Evolutionary conservation across 2,329 filamentous ascomycete species (phyloP), one percentile per base, ranked within the genome.

Genomic region (Xylaria polymorpha): DNA sequence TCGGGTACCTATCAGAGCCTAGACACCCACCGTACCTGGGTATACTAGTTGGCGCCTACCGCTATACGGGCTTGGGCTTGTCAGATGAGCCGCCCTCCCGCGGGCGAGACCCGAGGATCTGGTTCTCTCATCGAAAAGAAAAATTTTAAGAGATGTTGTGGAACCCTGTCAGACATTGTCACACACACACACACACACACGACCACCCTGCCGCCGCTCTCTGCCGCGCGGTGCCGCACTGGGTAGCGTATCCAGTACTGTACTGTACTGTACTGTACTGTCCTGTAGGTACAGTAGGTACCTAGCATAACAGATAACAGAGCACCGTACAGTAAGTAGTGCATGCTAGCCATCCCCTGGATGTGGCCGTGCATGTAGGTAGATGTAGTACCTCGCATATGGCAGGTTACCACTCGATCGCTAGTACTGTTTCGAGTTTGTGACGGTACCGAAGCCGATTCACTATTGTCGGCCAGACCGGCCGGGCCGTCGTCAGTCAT

Each of bases 71-170:
- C n/a, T n/a, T n/a, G n/a, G n/a, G 57, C 53, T 39, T 68, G 61
- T 64, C 62, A 65, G 61, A 65, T 48, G 56, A 50, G 61, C 62
- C 58, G 62, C 62, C 18, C 37, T 58, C 39, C 66, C 56, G 56
- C 22, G 44, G 35, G 50, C 32, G 41, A 48, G 67, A 69, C 67
- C 67, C 67, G 55, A 55, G 58, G 53, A 67, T 69, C 63, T 66
- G 67, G 67, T 55, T 69, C 67, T 37, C 25, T 32, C 67, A 66
- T 66, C 32, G 39, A 66, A 29, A 29, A 37, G 35, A 37, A 63
- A 66, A 62, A 14, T 55, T 66, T 66, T 57, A 37, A 37, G 14
- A 32, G 35, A 20, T 66, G 63, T 41, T 14, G 67, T 69, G 67
- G 46, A 66, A 69, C 67, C 58, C 50, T 65, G 66, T 41, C 61